Evolutionary conservation across 306 rosid species (phyloP).

Genomic region (Prosopis cineraria): DNA sequence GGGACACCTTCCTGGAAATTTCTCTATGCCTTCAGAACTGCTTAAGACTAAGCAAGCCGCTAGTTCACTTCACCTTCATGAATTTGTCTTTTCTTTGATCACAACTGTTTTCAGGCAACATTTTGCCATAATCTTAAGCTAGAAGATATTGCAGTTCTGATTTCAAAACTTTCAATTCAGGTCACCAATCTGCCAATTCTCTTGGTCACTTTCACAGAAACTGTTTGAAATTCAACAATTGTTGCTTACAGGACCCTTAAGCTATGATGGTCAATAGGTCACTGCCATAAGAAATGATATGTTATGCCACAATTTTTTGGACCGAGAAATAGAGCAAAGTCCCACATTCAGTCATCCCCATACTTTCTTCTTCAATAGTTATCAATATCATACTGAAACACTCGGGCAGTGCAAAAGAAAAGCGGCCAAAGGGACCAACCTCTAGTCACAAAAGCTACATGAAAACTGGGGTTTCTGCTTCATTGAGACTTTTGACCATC

Average conservation of each 20-base stretch:
- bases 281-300: background rate
- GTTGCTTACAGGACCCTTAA: conserved; percentile 1
- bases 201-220: background rate
- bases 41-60: conserved; percentile 20
- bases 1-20: conserved; percentile 45
- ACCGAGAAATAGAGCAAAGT: conserved; percentile 37
- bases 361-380: conserved; percentile 37
- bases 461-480: conserved; percentile 40
- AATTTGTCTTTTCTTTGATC: background rate
- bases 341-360: conserved; percentile 32
- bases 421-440: conserved; percentile 47
- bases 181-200: conserved; percentile 8
- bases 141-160: conserved; percentile 8
- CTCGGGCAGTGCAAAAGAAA: conserved; percentile 65
- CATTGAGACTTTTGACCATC: conserved; percentile 61
- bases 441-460: conserved; percentile 42
- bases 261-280: conserved; percentile 8
- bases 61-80: conserved; percentile 29
- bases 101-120: background rate
- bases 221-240: background rate
- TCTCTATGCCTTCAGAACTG: conserved; percentile 26
- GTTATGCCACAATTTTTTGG: conserved; percentile 22
- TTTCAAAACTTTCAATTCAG: conserved; percentile 2
- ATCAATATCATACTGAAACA: conserved; percentile 38
- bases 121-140: background rate